phyloP scores from a whole-genome alignment of 2,329 filamentous ascomycete genomes.

The Epichloe bromicola region DNA sequence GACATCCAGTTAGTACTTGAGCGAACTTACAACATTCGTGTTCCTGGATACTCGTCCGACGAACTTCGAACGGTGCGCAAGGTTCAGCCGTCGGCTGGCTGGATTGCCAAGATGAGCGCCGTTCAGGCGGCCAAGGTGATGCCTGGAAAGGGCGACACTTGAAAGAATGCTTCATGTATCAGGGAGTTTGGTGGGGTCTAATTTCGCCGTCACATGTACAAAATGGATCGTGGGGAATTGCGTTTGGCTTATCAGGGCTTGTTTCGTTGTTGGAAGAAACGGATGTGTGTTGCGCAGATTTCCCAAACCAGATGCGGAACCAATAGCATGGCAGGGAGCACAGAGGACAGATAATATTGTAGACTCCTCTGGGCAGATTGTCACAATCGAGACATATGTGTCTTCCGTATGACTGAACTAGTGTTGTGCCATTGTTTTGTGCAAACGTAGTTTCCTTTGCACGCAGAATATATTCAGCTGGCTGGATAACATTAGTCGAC shows the following conservation, averaged over 20 bases:
- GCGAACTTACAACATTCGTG: slow-evolving; percentile 77
- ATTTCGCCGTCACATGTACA: neutral
- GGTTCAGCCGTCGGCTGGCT: slow-evolving; percentile 73
- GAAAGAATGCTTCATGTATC: neutral
- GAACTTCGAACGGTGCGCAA: slow-evolving; percentile 91
- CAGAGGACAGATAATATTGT: neutral
- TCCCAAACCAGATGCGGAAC: neutral
- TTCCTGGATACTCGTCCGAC: slow-evolving; percentile 88
- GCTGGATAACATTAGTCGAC: no score
- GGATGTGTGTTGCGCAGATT: neutral
- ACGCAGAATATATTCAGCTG: no score
- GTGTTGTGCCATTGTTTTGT: no score
- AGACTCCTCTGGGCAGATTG: neutral
- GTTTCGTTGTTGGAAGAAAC: neutral
- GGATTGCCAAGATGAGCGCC: slow-evolving; percentile 95
- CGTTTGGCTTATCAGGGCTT: neutral
- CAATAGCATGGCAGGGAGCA: neutral
- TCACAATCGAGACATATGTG: slow-evolving; percentile 6
- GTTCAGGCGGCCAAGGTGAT: slow-evolving; percentile 86
- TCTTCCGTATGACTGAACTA: no score
- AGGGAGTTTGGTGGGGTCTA: neutral
- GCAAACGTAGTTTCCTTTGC: no score
- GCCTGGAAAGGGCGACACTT: slow-evolving; percentile 41
- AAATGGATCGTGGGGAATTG: neutral
- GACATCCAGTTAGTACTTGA: slow-evolving; percentile 76